These are phyloP conservation scores for Panicum miliaceum DNA, from an alignment of 176 grass and related monocot species.

Conservation along the genomic window DNA sequence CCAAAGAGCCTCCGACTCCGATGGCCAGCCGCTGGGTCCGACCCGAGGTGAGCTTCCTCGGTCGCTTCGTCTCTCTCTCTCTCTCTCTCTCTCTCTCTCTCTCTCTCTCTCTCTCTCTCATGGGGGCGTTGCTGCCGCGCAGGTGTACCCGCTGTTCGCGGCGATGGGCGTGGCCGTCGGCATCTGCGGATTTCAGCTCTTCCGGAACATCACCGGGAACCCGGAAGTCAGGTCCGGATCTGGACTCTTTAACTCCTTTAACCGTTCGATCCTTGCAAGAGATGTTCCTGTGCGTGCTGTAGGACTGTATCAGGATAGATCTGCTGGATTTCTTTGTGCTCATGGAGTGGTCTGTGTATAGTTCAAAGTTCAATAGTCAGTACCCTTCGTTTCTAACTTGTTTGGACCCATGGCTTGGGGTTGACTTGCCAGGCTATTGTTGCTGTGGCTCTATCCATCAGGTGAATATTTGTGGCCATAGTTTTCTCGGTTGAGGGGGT, in stretches of 20 bases:
- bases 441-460: background rate
- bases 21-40: constrained; percentile 86
- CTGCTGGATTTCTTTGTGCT: constrained; percentile 2
- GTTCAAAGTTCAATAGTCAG: background rate
- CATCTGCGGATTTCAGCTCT: constrained; percentile 70
- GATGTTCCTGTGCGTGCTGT: background rate
- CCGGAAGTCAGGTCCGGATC: constrained; percentile 83
- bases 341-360: background rate
- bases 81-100: background rate
- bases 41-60: constrained; percentile 60
- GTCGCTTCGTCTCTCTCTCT: background rate
- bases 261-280: background rate
- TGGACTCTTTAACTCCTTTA: background rate
- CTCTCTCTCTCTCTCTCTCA: background rate
- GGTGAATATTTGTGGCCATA: background rate
- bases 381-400: background rate
- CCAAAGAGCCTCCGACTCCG: constrained; percentile 9
- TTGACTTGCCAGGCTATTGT: constrained; percentile 7
- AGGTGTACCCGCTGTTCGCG: constrained; percentile 95
- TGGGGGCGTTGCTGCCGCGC: background rate
- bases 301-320: background rate
- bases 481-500: background rate
- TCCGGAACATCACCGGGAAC: constrained; percentile 76
- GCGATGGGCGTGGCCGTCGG: constrained; percentile 70
- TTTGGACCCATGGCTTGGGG: background rate